Evolutionary conservation across 495 filamentous ascomycete species (phyloP).

Genomic region (Aspergillus ellipticus): DNA sequence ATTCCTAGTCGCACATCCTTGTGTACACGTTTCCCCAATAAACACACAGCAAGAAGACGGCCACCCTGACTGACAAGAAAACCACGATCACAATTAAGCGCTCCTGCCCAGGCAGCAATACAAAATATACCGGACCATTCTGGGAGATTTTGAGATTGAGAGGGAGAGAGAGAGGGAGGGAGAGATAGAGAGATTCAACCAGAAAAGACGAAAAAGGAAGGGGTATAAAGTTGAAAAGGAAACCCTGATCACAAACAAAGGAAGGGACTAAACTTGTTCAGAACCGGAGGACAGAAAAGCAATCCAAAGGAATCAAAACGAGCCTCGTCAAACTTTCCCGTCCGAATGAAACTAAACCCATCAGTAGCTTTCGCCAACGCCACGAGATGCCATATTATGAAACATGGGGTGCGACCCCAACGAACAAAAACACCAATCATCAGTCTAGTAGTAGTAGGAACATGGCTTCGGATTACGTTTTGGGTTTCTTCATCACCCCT

Average conservation of each 20-base stretch:
- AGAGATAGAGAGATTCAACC: not conserved
- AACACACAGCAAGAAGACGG: not conserved
- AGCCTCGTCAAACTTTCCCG: not conserved
- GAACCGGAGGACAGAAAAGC: not conserved
- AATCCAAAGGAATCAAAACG: not conserved
- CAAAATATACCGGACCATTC: slow-evolving; percentile 1
- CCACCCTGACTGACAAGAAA: not conserved
- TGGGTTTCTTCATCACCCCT: slow-evolving; percentile 46
- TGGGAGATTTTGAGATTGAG: not conserved
- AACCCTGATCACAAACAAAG: slow-evolving; percentile 4
- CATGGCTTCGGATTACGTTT: slow-evolving; percentile 29
- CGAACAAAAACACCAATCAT: slow-evolving; percentile 8
- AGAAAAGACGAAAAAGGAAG: not conserved
- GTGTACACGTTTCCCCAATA: slow-evolving; percentile 3
- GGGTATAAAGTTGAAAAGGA: slow-evolving; percentile 7
- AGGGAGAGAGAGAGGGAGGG: not conserved
- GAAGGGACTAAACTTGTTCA: not conserved
- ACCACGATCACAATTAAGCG: not conserved
- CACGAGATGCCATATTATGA: slow-evolving; percentile 1
- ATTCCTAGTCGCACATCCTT: slow-evolving; percentile 9
- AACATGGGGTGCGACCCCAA: not conserved
- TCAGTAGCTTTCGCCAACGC: not conserved
- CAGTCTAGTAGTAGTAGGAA: slow-evolving; percentile 1
- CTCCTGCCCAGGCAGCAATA: not conserved
- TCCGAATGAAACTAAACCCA: not conserved